Base-by-base conservation (phyloP, 352 stramenopile species). In the Aphanomyces euteiches region DNA sequence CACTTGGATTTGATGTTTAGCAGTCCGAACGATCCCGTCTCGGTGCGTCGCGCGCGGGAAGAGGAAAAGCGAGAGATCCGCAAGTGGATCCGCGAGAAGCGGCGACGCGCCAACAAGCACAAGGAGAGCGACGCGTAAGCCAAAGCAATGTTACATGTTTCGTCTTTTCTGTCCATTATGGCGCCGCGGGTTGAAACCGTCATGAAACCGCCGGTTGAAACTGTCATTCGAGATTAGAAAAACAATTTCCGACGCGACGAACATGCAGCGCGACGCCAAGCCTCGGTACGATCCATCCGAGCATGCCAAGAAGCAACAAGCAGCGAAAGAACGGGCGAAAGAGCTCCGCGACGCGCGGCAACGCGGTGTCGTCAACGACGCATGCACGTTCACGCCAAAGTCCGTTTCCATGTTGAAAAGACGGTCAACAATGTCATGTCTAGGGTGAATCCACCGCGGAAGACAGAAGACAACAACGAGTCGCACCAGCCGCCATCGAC, bases 1-100 rank as follows among this genome's bases (percentile, higher is more conserved):
- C 90, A 97, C 74, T 67, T 97, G 34, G 90, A 98, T 72, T 78
- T 98, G 12, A 96, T 98, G 82, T 98, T 97, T 73, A 87, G 72
- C 38, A 79, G 96, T 74, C 66, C 80, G 43, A 65, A 92, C 15
- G 95, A 98, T 75, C 87, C 93, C 17, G 73, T 76, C 19, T 77
- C 79, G 4, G 77, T 97, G 38, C 72, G 80, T 47, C 77, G 82
- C 4, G 90, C 89, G 19, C 82, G 92, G 36, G 77, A 74, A 15
- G 76, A 75, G 3, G 89, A 97, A 73, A 80, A 88, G 67, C 47
- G 83, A 43, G 75, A 96, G 58, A 92, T 97, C 63, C 75, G 83
- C 59, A 81, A 87, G 69, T 98, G 92, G 92, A 76, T 93, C 38
- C 61, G 28, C 28, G 28, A 28, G 28, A 28, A 28, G 28, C 28